Base-by-base conservation (phyloP, 2,329 filamentous ascomycete species). In the Diaporthe capsici region DNA sequence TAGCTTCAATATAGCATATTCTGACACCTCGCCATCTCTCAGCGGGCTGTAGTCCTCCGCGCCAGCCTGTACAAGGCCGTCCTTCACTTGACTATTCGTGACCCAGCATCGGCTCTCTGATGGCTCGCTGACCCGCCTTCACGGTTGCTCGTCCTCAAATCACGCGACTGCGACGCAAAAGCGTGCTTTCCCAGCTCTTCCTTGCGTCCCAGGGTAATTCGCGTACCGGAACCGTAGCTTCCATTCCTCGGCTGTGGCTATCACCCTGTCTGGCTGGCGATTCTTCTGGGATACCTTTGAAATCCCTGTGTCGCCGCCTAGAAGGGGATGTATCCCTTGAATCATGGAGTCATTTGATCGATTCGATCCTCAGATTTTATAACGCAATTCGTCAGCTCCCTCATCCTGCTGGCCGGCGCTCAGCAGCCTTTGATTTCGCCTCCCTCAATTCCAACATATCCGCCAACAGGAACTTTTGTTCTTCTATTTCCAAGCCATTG, bases 391-490 rank as follows among this genome's bases (percentile, higher is more conserved):
- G 4, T 61, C 17, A 0, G 6, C n/a, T 20, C 13, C 10, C 39
- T 76, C 75, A 76, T 60, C 75, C 75, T 42, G 70, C 70, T 57
- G 75, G 70, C n/a, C 60, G 60, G 7, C 44, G 34, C 44, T 47
- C 61, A 37, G 42, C 61, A 13, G 61, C 47, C 20, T 25, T 67
- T 70, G 73, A 60, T 28, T 61, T 75, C 25, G 72, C 39, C 58
- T 75, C 44, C n/a, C 73, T 74, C 55, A 76, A 42, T 9, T 58
- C 42, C 47, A 76, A 31, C 5, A 76, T 73, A n/a, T 76, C 75
- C 20, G 75, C 58, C 70, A 76, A 13, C 8, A 76, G 49, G 20
- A 76, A 76, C 31, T 76, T 76, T 34, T 76, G 75, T 51, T 76
- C 75, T 17, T 76, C 75, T 20, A 76, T 73, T 25, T 76, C 75